Base-by-base conservation (phyloP, 805 yeast genomes). In the Cyberlindnera xylosilytica region DNA sequence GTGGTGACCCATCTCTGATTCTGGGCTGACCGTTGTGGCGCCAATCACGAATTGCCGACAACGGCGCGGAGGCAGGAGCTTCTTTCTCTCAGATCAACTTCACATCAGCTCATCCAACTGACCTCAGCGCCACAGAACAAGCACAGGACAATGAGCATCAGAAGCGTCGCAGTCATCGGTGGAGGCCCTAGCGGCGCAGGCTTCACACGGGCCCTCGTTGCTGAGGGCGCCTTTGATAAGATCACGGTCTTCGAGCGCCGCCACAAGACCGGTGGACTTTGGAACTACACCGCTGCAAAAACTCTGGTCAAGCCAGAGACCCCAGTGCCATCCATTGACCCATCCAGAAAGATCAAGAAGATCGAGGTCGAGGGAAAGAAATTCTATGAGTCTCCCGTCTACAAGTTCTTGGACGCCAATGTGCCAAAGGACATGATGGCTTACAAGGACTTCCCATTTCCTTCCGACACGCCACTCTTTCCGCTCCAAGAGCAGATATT, bases 161-260 rank as follows among this genome's bases (percentile, higher is more conserved):
- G 30, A 27, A 34, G 38, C 16, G 68, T 85, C 4, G 88, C 87
- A 0, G 74, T 87, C 8, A 70, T 87, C 19, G 95, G 95, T 2
- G 89, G 78, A 3, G 95, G 95, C 0, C 90, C 93, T 0, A 72
- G 78, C 34, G 95, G 91, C 0, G 63, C 82, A 17, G 87, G 81
- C 0, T 65, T 76, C 3, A 79, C 86, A 0, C 77, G 80, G 44
- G 87, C 89, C 0, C 65, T 87, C 10, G 49, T 74, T 7, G 72
- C 68, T 9, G 89, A 81, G 50, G 38, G 44, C 5, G 57, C 64
- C 3, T 73, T 74, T 49, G 63, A 69, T 26, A 54, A 60, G 34
- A 68, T 86, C 36, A 76, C 73, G 20, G 68, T 83, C 5, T 84
- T 72, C 55, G 95, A 86, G 49, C 67, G 74, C 36, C 70, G 84